Conservation (phyloP, 805 yeast species). For the Spathaspora gorwiae region DNA sequence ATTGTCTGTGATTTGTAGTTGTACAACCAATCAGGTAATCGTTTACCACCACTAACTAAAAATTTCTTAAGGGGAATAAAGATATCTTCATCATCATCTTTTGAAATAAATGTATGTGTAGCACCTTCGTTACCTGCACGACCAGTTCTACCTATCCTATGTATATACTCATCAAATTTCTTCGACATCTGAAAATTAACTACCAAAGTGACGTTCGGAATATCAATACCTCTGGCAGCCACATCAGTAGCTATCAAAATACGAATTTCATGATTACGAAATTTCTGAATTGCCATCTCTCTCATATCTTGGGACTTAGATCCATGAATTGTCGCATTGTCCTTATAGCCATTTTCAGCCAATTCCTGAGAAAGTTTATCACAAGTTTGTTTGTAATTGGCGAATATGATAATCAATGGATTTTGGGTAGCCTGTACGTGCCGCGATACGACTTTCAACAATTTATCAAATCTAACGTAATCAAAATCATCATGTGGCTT, state of each 20-base stretch:
- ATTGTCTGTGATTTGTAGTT: slow-evolving; percentile 5
- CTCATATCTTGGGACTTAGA: slow-evolving; percentile 80
- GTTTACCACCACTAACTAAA: slow-evolving; percentile 32
- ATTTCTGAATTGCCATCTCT: slow-evolving; percentile 64
- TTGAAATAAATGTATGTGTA: slow-evolving; percentile 64
- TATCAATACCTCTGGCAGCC: slow-evolving; percentile 93
- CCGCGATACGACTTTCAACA: slow-evolving; percentile 32
- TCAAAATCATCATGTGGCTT: slow-evolving; percentile 20
- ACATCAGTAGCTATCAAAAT: slow-evolving; percentile 88
- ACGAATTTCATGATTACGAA: slow-evolving; percentile 52
- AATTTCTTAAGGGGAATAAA: slow-evolving; percentile 49
- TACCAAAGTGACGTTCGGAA: slow-evolving; percentile 81
- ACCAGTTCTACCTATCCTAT: slow-evolving; percentile 94
- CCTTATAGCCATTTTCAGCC: slow-evolving; percentile 36
- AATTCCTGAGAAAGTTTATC: slow-evolving; percentile 60
- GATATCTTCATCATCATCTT: slow-evolving; percentile 49
- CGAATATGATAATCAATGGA: slow-evolving; percentile 64
- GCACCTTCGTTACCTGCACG: slow-evolving; percentile 83
- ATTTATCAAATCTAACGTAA: slow-evolving; percentile 35
- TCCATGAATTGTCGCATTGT: slow-evolving; percentile 72
- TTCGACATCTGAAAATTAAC: slow-evolving; percentile 81
- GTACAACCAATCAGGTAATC: slow-evolving; percentile 15
- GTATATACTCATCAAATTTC: slow-evolving; percentile 78
- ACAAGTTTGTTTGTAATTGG: slow-evolving; percentile 69
- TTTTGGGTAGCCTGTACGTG: slow-evolving; percentile 36